These are phyloP conservation scores for Candida alai DNA, from an alignment of 805 yeast genomes.

Conservation along the genomic window DNA sequence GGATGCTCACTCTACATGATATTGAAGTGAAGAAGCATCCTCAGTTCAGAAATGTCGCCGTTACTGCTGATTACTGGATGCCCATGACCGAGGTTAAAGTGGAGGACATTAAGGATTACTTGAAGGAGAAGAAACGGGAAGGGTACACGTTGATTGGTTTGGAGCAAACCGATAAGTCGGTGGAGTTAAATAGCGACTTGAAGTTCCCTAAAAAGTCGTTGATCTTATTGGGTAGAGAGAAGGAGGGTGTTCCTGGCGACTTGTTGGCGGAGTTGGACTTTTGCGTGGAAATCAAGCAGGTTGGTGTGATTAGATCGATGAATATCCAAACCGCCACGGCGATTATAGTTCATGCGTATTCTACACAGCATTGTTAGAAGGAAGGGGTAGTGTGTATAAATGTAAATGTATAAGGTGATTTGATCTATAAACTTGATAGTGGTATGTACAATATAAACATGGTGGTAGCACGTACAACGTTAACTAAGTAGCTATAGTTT, in stretches of 20 bases:
- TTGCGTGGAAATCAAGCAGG: constrained; percentile 88
- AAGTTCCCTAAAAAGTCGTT: constrained; percentile 77
- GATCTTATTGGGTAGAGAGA: constrained; percentile 78
- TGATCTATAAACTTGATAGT: too few species aligned
- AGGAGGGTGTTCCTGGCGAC: constrained; percentile 89
- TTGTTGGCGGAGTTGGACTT: constrained; percentile 75
- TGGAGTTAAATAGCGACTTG: constrained; percentile 57
- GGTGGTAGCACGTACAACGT: too few species aligned
- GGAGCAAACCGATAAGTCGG: constrained; percentile 91
- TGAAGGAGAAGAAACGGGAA: constrained; percentile 57
- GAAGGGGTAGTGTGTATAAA: background rate
- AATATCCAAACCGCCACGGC: constrained; percentile 97
- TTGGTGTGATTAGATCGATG: constrained; percentile 92
- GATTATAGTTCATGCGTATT: constrained; percentile 86
- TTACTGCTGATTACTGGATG: constrained; percentile 95
- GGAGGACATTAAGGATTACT: constrained; percentile 49
- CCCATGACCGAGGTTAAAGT: constrained; percentile 78
- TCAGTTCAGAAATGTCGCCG: constrained; percentile 84
- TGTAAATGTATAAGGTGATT: background rate
- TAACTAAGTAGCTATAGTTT: too few species aligned
- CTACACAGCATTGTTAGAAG: constrained; percentile 55
- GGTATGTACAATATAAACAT: too few species aligned
- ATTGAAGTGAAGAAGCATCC: constrained; percentile 55
- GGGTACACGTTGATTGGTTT: constrained; percentile 88
- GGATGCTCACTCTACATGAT: constrained; percentile 73